phyloP scores from a whole-genome alignment of 805 yeast genomes.

The Sugiyamaella floridensis region DNA sequence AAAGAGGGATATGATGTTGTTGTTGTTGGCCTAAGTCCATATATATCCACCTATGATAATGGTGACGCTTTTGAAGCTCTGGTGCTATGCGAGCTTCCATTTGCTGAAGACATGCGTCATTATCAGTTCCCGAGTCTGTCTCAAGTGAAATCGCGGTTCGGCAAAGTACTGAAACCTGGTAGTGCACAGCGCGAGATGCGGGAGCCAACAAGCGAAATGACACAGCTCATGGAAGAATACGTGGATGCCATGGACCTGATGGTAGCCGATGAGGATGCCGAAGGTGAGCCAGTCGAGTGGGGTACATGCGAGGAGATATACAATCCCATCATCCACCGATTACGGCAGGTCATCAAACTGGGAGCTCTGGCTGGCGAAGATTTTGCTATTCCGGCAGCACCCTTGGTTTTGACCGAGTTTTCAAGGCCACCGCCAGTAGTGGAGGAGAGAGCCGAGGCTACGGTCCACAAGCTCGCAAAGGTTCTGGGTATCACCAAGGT shows the following conservation, averaged over 20 bases:
- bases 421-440: slow-evolving; percentile 19
- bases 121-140: slow-evolving; percentile 48
- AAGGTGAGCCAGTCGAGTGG: slow-evolving; percentile 21
- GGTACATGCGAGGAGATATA: slow-evolving; percentile 25
- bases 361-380: slow-evolving; percentile 31
- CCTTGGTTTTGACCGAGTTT: slow-evolving; percentile 21
- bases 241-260: slow-evolving; percentile 42
- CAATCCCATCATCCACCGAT: slow-evolving; percentile 24
- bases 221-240: slow-evolving; percentile 37
- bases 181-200: slow-evolving; percentile 28
- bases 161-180: slow-evolving; percentile 25
- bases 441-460: slow-evolving; percentile 10
- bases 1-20: slow-evolving; percentile 25
- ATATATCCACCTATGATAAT: slow-evolving; percentile 11
- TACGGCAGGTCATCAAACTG: slow-evolving; percentile 20
- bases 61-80: slow-evolving; percentile 31
- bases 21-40: slow-evolving; percentile 52
- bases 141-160: slow-evolving; percentile 31
- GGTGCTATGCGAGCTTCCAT: slow-evolving; percentile 54
- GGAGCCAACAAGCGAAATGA: slow-evolving; percentile 30
- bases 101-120: slow-evolving; percentile 56
- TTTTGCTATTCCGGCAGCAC: slow-evolving; percentile 28
- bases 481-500: slow-evolving; percentile 18
- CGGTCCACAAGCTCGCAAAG: slow-evolving; percentile 10
- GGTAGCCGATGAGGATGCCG: slow-evolving; percentile 13